Conservation (phyloP, 2,329 filamentous ascomycete genomes). For the Tolypocladium endophyticum region DNA sequence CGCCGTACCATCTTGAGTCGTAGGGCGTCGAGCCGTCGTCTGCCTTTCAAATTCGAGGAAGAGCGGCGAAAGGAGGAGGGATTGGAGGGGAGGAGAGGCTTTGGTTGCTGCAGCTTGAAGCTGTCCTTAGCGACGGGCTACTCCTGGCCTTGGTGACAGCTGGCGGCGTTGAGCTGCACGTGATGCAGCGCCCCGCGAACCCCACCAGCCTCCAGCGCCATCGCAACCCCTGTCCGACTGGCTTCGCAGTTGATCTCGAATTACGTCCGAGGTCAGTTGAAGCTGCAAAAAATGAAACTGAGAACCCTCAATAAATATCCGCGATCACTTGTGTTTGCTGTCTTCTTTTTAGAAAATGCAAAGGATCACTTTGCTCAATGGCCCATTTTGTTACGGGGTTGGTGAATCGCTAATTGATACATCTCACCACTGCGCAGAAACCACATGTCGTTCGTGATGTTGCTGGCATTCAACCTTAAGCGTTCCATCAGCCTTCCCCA, state of each 20-base stretch:
- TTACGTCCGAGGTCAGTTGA: too few relatives aligned
- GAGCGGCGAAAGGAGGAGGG: not conserved
- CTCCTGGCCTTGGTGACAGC: constrained; percentile 4
- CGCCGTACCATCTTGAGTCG: constrained; percentile 7
- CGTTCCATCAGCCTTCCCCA: not conserved
- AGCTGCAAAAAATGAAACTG: too few relatives aligned
- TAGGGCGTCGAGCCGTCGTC: not conserved
- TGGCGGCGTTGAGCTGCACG: constrained; percentile 4
- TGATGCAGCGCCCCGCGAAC: constrained; percentile 1
- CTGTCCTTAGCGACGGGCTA: not conserved
- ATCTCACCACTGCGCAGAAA: too few relatives aligned
- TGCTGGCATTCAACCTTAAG: not conserved
- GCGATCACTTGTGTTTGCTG: too few relatives aligned
- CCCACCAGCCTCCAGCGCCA: constrained; percentile 1
- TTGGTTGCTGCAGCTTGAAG: not conserved
- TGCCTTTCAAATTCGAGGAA: not conserved
- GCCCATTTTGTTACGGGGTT: too few relatives aligned
- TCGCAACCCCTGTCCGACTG: too few relatives aligned
- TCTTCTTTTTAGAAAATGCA: too few relatives aligned
- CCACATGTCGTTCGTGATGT: too few relatives aligned
- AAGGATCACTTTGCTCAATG: too few relatives aligned
- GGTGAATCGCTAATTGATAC: too few relatives aligned
- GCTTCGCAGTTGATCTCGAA: not conserved
- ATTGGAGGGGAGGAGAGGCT: not conserved
- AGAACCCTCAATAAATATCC: too few relatives aligned